A percentile compares a stretch with the other conserved stretches of the same genome.
Conservation (phyloP, 495 filamentous ascomycete genomes). For the Xylona heveae region DNA sequence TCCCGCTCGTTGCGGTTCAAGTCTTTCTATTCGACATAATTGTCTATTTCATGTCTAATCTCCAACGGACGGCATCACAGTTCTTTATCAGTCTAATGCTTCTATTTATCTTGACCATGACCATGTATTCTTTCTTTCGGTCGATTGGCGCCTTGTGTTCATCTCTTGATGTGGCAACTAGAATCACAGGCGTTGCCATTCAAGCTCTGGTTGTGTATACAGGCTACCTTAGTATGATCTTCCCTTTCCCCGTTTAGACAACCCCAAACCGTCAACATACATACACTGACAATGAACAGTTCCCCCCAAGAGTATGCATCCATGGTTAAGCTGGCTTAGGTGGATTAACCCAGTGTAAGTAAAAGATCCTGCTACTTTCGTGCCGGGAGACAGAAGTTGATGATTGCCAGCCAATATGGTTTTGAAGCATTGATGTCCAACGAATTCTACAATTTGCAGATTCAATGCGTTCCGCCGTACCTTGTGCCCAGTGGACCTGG, state of each 20-base stretch:
- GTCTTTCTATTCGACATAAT: conserved; percentile 52
- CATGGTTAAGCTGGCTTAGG: conserved; percentile 62
- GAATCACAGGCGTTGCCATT: conserved; percentile 40
- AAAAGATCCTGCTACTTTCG: too few relatives aligned
- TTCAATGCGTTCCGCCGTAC: conserved; percentile 21
- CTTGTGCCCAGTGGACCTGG: conserved; percentile 26
- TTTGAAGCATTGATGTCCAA: conserved; percentile 28
- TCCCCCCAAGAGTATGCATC: conserved; percentile 48
- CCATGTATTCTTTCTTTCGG: conserved; percentile 63
- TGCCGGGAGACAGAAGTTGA: too few relatives aligned
- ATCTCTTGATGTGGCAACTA: conserved; percentile 43
- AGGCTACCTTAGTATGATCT: not conserved
- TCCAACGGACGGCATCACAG: conserved; percentile 47
- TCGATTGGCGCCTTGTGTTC: conserved; percentile 41
- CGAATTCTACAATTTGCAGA: conserved; percentile 36
- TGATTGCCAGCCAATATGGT: conserved; percentile 45
- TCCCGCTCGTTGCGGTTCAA: conserved; percentile 49
- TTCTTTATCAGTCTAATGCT: conserved; percentile 67
- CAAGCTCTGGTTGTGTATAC: conserved; percentile 56
- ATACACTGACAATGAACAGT: conserved; percentile 56
- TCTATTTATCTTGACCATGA: conserved; percentile 37
- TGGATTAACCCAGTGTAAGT: conserved; percentile 65
- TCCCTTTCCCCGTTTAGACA: not conserved
- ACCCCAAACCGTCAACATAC: not conserved
- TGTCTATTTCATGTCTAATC: conserved; percentile 49